Conservation (phyloP, 805 yeast genomes). For the Zygoascus tannicola region DNA sequence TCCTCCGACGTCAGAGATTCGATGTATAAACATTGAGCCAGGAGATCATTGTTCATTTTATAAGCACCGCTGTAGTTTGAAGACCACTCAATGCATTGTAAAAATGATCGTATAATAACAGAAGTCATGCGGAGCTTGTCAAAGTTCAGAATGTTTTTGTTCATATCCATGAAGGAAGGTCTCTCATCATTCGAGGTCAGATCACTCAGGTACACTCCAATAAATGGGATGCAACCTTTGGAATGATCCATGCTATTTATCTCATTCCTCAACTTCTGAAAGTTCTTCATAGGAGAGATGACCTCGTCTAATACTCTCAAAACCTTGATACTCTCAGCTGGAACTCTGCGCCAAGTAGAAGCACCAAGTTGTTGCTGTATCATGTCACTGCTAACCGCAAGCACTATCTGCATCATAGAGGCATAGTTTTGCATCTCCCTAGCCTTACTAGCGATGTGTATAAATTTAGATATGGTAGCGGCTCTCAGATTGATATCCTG, state of each 20-base stretch:
- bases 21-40: slow-evolving; percentile 79
- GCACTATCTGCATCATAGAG: slow-evolving; percentile 75
- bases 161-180: slow-evolving; percentile 36
- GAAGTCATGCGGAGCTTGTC: slow-evolving; percentile 70
- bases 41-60: slow-evolving; percentile 47
- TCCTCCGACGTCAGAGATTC: slow-evolving; percentile 27
- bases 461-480: slow-evolving; percentile 69
- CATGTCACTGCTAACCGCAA: slow-evolving; percentile 65
- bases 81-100: slow-evolving; percentile 82
- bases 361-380: slow-evolving; percentile 40
- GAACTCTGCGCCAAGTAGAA: slow-evolving; percentile 65
- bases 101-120: slow-evolving; percentile 62
- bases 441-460: slow-evolving; percentile 76
- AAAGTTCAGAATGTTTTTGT: slow-evolving; percentile 49
- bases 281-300: slow-evolving; percentile 68
- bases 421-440: slow-evolving; percentile 68
- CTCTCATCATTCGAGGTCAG: slow-evolving; percentile 64
- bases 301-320: slow-evolving; percentile 61
- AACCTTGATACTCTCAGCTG: slow-evolving; percentile 60
- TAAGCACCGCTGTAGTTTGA: slow-evolving; percentile 45
- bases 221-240: slow-evolving; percentile 80
- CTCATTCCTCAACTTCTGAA: slow-evolving; percentile 53
- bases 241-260: slow-evolving; percentile 52
- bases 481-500: slow-evolving; percentile 48
- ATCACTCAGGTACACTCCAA: slow-evolving; percentile 79